Evolutionary conservation across 2,329 filamentous ascomycete species (phyloP).

Genomic region (Davidsoniella eucalypti): DNA sequence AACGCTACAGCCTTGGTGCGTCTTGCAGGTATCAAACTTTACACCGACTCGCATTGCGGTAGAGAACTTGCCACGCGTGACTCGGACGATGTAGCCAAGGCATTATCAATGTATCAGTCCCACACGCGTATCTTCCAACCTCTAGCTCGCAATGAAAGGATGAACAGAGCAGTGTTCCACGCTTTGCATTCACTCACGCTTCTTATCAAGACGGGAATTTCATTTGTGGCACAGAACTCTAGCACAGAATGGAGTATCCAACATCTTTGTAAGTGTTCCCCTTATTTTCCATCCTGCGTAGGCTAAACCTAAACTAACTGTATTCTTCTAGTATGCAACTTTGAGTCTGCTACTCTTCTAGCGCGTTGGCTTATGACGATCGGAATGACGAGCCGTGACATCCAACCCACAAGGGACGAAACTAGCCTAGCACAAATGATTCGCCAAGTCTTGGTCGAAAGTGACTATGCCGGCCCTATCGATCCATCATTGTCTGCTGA

Average conservation of each 20-base stretch:
- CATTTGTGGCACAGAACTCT: slow-evolving; percentile 44
- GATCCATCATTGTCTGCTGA: slow-evolving; percentile 34
- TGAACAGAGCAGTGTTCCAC: slow-evolving; percentile 49
- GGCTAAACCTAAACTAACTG: neutral
- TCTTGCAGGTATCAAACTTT: slow-evolving; percentile 46
- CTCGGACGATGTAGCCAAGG: slow-evolving; percentile 41
- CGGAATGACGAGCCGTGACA: slow-evolving; percentile 33
- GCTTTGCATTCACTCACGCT: slow-evolving; percentile 53
- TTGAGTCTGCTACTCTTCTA: slow-evolving; percentile 43
- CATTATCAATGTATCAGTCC: slow-evolving; percentile 23
- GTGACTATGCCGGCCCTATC: slow-evolving; percentile 43
- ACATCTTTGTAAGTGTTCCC: slow-evolving; percentile 33
- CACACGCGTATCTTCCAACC: slow-evolving; percentile 16
- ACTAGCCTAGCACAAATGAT: slow-evolving; percentile 38
- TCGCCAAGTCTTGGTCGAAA: slow-evolving; percentile 43
- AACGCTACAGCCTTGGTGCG: slow-evolving; percentile 46
- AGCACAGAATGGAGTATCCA: slow-evolving; percentile 47
- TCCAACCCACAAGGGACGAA: slow-evolving; percentile 35
- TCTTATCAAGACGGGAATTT: slow-evolving; percentile 45
- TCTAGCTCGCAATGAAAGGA: slow-evolving; percentile 39
- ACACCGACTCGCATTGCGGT: slow-evolving; percentile 47
- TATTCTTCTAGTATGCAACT: slow-evolving; percentile 34
- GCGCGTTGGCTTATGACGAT: slow-evolving; percentile 45
- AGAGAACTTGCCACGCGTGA: slow-evolving; percentile 50
- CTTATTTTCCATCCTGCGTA: neutral